Percentiles rank a stretch among this genome's conserved stretches.
These are phyloP conservation scores for Suillus placidus DNA, from an alignment of 768 basidiomycete species.

Conservation along the genomic window DNA sequence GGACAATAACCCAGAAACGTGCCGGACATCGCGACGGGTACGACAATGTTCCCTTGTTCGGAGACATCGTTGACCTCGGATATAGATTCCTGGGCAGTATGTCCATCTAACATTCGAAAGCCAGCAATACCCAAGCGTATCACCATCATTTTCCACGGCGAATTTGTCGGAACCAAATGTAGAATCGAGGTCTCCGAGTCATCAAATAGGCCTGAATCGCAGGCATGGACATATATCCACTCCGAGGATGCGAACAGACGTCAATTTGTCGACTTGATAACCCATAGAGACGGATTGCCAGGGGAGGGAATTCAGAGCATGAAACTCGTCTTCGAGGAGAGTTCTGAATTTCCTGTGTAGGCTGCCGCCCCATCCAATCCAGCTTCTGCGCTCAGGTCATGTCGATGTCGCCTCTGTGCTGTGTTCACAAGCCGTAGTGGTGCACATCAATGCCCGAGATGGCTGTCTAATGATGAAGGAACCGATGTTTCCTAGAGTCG, in stretches of 20 bases:
- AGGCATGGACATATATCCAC: constrained; percentile 55
- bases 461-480: not conserved
- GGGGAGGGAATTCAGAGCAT: constrained; percentile 43
- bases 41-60: constrained; percentile 9
- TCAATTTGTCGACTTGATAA: constrained; percentile 62
- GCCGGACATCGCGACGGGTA: constrained; percentile 85
- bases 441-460: not conserved
- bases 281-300: constrained; percentile 16
- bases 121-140: constrained; percentile 58
- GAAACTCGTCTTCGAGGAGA: constrained; percentile 37
- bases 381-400: no score
- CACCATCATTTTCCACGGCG: constrained; percentile 79
- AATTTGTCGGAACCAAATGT: constrained; percentile 77
- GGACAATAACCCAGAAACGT: constrained; percentile 75
- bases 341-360: constrained; percentile 54
- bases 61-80: constrained; percentile 6
- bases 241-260: constrained; percentile 80
- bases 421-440: no score
- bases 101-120: constrained; percentile 62
- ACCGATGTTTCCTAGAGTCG: not conserved
- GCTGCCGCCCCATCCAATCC: no score
- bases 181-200: constrained; percentile 43
- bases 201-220: constrained; percentile 47
- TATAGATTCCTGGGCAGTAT: constrained; percentile 57
- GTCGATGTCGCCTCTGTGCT: no score